These are phyloP conservation scores for Wickerhamiella shivajii DNA, from an alignment of 805 yeast species.

Conservation along the genomic window DNA sequence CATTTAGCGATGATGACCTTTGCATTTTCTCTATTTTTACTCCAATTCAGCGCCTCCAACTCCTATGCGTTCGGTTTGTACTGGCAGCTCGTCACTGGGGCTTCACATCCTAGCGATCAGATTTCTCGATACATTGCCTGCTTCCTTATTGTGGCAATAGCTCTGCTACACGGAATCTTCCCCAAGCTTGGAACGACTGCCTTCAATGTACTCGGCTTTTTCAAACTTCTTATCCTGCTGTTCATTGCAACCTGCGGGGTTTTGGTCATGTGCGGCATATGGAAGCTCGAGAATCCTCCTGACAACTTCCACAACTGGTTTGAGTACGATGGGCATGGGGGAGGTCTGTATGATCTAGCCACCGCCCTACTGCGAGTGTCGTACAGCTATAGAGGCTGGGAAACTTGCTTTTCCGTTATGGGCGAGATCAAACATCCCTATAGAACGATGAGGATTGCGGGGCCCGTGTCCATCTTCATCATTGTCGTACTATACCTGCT, in stretches of 20 bases:
- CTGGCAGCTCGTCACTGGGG: conserved; percentile 32
- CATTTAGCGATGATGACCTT: conserved; percentile 36
- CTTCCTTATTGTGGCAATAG: conserved; percentile 28
- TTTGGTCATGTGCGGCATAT: conserved; percentile 27
- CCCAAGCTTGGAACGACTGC: conserved; percentile 38
- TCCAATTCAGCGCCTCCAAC: conserved; percentile 50
- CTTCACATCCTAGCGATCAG: conserved; percentile 24
- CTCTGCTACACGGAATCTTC: conserved; percentile 32
- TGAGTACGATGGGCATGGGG: conserved; percentile 28
- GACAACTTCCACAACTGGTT: conserved; percentile 30
- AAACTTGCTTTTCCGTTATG: conserved; percentile 49
- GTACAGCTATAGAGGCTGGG: conserved; percentile 59
- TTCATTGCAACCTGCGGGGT: conserved; percentile 37
- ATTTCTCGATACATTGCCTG: conserved; percentile 36
- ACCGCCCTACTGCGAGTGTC: conserved; percentile 45
- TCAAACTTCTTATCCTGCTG: conserved; percentile 37
- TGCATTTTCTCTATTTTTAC: conserved; percentile 39
- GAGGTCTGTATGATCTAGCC: conserved; percentile 36
- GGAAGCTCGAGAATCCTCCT: conserved; percentile 15
- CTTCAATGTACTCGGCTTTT: conserved; percentile 39
- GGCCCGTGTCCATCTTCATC: conserved; percentile 40
- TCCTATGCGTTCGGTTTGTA: conserved; percentile 53
- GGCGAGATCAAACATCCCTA: conserved; percentile 44
- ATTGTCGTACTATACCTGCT: conserved; percentile 41
- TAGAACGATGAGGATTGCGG: conserved; percentile 42